phyloP scores from a whole-genome alignment of 805 yeast genomes.

The Yarrowia alimentaria region DNA sequence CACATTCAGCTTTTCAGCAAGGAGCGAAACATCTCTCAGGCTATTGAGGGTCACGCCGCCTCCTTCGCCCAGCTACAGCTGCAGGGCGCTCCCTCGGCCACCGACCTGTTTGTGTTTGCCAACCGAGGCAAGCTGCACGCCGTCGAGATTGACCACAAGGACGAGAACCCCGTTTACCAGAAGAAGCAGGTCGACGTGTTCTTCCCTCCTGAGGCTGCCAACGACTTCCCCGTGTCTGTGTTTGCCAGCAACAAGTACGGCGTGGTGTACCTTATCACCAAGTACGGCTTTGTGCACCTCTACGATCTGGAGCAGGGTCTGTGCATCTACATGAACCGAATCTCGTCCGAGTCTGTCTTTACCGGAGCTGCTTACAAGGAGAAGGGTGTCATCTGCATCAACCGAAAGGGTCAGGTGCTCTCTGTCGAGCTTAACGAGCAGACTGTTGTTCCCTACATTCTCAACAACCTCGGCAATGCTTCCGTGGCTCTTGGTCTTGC shows the following conservation, averaged over 20 bases:
- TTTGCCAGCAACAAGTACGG: conserved; percentile 86
- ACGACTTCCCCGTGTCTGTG: conserved; percentile 93
- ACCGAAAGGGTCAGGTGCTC: conserved; percentile 91
- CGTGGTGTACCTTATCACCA: conserved; percentile 82
- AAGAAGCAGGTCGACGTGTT: conserved; percentile 91
- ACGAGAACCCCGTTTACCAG: conserved; percentile 73
- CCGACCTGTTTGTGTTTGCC: conserved; percentile 90
- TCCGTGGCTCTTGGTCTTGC: conserved; percentile 84
- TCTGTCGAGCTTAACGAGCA: conserved; percentile 85
- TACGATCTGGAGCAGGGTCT: conserved; percentile 92
- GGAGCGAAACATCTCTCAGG: conserved; percentile 88
- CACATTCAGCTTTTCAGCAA: conserved; percentile 90
- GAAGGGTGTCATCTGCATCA: conserved; percentile 87
- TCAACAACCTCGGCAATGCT: conserved; percentile 82
- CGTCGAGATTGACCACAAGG: conserved; percentile 93
- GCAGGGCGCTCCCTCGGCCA: conserved; percentile 67
- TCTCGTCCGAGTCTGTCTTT: conserved; percentile 92
- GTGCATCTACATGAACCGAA: conserved; percentile 91
- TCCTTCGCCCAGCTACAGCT: conserved; percentile 75
- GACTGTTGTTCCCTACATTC: conserved; percentile 83
- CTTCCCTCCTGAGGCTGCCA: conserved; percentile 94
- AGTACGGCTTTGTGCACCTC: conserved; percentile 93
- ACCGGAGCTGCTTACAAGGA: conserved; percentile 74
- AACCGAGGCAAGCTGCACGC: conserved; percentile 88
- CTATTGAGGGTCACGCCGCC: conserved; percentile 97